Evolutionary conservation across 768 basidiomycete species (phyloP), one percentile per base, ranked within the genome.

Genomic region (Pisolithus sp.): DNA sequence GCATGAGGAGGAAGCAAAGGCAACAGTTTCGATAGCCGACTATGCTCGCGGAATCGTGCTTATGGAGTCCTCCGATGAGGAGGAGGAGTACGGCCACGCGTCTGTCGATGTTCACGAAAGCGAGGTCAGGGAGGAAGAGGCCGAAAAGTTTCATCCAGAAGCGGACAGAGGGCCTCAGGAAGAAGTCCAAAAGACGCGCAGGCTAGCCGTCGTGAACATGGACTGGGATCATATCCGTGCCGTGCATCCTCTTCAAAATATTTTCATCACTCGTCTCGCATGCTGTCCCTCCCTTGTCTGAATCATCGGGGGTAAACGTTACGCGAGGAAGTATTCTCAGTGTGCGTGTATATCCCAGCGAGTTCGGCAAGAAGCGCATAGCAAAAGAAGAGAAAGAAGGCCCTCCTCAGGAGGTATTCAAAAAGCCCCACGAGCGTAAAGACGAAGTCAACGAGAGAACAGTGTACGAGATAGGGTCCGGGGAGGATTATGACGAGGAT

Each of bases 211-310:
- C 42, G 95, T 98, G 57, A 97, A 98, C 66, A 79, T 98, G 48
- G 96, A 99, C 70, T 99, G 96, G 96, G 96, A 98, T 66, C 81
- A 97, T 68, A 82, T 98, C 47, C 86, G 87, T 50, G 92, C 95
- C 0, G 72, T 72, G 18, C 93, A 98, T n/a, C 65, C 73, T 99
- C 12, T 96, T 84, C 79, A 92, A 89, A 69, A 89, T 97, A 34
- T 91, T 90, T 69, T 82, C 89, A 17, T 97, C 94, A 2, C 79
- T 93, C 39, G 76, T 95, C 5, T 85, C 88, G 6, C 68, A 80
- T 13, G 69, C 76, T 10, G 77, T 80, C 5, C 73, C 81, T 13
- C 63, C 74, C 17, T 56, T 71, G 18, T 63, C 57, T 13, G 3
- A 71, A 4, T 45, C 24, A 18, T n/a, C 4, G 17, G 17, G 26